These are phyloP conservation scores for Eutypa lata DNA, from an alignment of 2,329 filamentous ascomycete species.

Conservation along the genomic window DNA sequence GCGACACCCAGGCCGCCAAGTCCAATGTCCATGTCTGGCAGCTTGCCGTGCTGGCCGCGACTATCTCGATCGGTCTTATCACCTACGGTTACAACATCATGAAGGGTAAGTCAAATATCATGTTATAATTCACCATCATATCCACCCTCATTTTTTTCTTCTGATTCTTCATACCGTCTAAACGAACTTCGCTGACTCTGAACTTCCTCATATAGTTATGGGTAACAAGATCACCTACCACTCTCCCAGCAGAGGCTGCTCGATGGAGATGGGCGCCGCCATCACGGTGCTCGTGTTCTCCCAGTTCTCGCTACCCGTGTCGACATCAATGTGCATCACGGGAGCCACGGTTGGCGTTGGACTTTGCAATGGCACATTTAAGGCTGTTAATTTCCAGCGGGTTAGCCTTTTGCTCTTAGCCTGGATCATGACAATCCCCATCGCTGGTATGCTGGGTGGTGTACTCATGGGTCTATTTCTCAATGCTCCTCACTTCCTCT, in stretches of 20 bases:
- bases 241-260: conserved; percentile 44
- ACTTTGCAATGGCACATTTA: conserved; percentile 69
- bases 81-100: conserved; percentile 84
- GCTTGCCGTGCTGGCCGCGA: conserved; percentile 63
- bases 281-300: conserved; percentile 75
- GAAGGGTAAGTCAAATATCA: conserved; percentile 55
- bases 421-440: conserved; percentile 65
- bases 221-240: conserved; percentile 53
- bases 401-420: conserved; percentile 64
- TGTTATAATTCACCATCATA: no score
- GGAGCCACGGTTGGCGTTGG: conserved; percentile 76
- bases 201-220: conserved; percentile 46
- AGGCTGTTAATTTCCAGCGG: conserved; percentile 74
- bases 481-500: conserved; percentile 56
- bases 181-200: conserved; percentile 16
- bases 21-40: conserved; percentile 72
- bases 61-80: conserved; percentile 64
- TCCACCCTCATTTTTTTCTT: no score
- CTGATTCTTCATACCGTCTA: no score
- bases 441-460: conserved; percentile 56
- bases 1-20: conserved; percentile 58
- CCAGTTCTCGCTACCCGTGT: conserved; percentile 72
- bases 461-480: conserved; percentile 47
- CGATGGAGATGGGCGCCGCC: conserved; percentile 78
- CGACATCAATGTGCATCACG: conserved; percentile 77